Base-by-base conservation (phyloP, 192 early-diverging fungal genomes). In the Mortierella antarctica region DNA sequence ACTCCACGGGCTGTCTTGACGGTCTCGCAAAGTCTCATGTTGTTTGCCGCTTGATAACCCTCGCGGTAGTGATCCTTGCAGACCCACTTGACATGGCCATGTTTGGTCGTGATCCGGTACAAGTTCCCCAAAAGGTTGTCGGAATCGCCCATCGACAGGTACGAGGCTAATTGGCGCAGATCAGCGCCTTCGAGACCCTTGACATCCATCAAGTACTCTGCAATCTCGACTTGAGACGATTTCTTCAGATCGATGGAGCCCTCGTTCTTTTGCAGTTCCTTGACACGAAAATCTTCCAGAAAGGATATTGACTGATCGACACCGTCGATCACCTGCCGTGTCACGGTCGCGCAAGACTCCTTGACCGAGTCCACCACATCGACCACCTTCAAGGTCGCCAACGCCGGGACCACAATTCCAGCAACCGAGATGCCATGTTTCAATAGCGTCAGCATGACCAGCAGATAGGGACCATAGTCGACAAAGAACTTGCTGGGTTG, bases 41-140 rank as follows among this genome's bases (percentile, higher is more conserved):
- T 45, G 40, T 11, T 17, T 13, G 61, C 12, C 45, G 8, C n/a
- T 18, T 46, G 17, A 15, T 46, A 62, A 49, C 12, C 10, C 8
- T n/a, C 61, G 6, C 41, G 61, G 20, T 62, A 62, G 9, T 62
- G 61, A 21, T 62, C 61, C 45, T 47, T 45, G 61, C 61, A 62
- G 5, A 62, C 61, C 61, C 61, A 62, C 18, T 62, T 55, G 20
- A 55, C 20, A 20, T 55, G 54, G 8, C 54, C 54, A n/a, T 20
- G 8, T 55, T 11, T 17, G 15, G 54, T 55, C n/a, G n/a, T 21
- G 4, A 55, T 55, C 54, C 54, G 54, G 21, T 55, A 55, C 54
- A 62, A 21, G 61, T 62, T 62, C 48, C 61, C 61, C 17, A 62
- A 20, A 21, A 49, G 10, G 17, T 20, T 31, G 18, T 42, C 41